Percentiles rank a stretch among this genome's conserved stretches.
Conservation (phyloP, 495 filamentous ascomycete species). For the Cudoniella acicularis region DNA sequence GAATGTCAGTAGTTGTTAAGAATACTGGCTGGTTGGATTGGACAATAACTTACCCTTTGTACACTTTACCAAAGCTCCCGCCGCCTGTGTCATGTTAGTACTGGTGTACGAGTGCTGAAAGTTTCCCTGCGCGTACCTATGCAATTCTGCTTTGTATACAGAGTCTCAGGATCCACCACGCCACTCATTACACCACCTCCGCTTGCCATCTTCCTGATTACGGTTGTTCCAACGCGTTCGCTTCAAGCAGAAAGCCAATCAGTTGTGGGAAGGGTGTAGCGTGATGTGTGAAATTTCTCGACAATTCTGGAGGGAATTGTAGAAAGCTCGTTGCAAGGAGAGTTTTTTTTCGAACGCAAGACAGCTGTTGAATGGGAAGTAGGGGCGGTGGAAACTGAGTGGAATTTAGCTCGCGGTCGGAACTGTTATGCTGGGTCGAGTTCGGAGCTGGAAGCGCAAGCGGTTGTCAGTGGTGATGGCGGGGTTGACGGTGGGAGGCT, state of each 20-base stretch:
- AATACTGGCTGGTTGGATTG: not conserved
- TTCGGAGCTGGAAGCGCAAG: not conserved
- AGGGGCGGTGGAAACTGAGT: not conserved
- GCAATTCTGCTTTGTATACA: slow-evolving; percentile 91
- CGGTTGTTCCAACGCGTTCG: not conserved
- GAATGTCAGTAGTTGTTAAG: slow-evolving; percentile 27
- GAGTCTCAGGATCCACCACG: slow-evolving; percentile 69
- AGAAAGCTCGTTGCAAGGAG: too few relatives aligned
- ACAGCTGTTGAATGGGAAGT: not conserved
- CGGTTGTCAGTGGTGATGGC: not conserved
- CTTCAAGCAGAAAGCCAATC: not conserved
- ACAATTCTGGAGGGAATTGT: too few relatives aligned
- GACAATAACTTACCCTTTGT: slow-evolving; percentile 69
- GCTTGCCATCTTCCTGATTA: slow-evolving; percentile 22
- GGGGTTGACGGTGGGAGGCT: too few relatives aligned
- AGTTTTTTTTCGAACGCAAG: too few relatives aligned
- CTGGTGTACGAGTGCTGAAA: not conserved
- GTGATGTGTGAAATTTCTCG: too few relatives aligned
- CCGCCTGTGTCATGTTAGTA: slow-evolving; percentile 47
- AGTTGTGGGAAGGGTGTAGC: too few relatives aligned
- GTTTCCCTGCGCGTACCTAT: slow-evolving; percentile 59
- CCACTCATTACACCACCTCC: slow-evolving; percentile 23
- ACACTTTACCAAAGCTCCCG: slow-evolving; percentile 93
- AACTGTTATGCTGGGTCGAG: not conserved
- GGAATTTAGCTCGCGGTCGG: not conserved